phyloP scores from a whole-genome alignment of 169 alveolate species.

The Cryptosporidium bovis region DNA sequence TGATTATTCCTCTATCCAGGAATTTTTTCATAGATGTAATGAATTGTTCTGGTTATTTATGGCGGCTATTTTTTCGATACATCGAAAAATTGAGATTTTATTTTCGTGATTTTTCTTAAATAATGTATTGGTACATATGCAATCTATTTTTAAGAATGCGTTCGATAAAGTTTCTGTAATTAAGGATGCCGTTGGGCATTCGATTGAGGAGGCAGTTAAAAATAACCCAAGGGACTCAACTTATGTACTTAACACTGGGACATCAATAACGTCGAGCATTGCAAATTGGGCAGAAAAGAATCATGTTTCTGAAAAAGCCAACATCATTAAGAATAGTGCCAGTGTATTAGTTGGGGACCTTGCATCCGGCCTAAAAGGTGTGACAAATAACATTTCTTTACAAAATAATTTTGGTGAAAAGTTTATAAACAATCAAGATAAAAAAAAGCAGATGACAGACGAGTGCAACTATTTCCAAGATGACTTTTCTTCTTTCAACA shows the following conservation, averaged over 20 bases:
- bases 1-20: no score
- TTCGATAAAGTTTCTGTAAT: constrained; percentile 57
- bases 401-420: constrained; percentile 2
- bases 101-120: no score
- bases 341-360: constrained; percentile 45
- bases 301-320: constrained; percentile 47
- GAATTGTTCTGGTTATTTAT: no score
- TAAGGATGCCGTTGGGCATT: constrained; percentile 61
- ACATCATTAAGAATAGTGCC: constrained; percentile 37
- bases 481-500: not conserved
- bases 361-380: constrained; percentile 46
- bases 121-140: constrained; percentile 63
- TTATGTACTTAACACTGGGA: constrained; percentile 41
- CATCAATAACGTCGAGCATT: constrained; percentile 53
- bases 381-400: constrained; percentile 32
- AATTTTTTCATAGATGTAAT: no score
- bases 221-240: constrained; percentile 35
- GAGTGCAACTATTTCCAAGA: constrained; percentile 28
- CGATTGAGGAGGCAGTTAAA: constrained; percentile 66
- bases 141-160: constrained; percentile 60
- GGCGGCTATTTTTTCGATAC: no score
- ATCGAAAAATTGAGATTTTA: no score
- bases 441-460: not conserved
- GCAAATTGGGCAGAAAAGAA: constrained; percentile 71
- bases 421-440: not conserved